Evolutionary conservation across 345 rosid genomes (phyloP).

Genomic region (Clausena lansium): DNA sequence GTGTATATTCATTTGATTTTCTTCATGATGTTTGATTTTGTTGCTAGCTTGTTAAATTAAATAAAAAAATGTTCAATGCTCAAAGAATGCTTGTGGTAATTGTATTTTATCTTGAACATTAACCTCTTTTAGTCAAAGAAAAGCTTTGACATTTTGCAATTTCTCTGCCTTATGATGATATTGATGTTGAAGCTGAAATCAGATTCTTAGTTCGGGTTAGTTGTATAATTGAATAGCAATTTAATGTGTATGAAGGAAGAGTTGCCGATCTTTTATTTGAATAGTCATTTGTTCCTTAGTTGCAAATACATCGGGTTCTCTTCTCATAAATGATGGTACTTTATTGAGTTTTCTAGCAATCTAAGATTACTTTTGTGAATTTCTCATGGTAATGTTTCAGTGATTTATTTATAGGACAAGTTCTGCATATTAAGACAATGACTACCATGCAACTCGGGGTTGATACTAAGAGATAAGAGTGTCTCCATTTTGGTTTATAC

Average conservation of each 20-base stretch:
- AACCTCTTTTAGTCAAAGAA: not conserved
- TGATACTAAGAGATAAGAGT: conserved; percentile 42
- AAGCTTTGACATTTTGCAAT: not conserved
- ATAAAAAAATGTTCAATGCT: not conserved
- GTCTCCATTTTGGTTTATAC: conserved; percentile 17
- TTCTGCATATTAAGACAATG: conserved; percentile 29
- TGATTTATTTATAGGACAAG: conserved; percentile 33
- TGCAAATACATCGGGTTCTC: not conserved
- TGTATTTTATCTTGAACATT: not conserved
- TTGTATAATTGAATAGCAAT: not conserved
- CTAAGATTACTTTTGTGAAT: not conserved
- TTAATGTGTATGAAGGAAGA: not conserved
- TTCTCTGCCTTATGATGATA: not conserved
- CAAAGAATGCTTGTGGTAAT: not conserved
- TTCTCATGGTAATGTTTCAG: conserved; percentile 21
- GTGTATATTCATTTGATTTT: not conserved
- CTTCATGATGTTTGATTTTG: not conserved
- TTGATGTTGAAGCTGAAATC: not conserved
- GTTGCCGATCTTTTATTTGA: not conserved
- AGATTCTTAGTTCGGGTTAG: not conserved
- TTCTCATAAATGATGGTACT: conserved; percentile 5
- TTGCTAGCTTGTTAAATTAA: not conserved
- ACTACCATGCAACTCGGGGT: conserved; percentile 30
- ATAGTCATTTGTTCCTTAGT: not conserved
- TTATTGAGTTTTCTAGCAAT: not conserved